Evolutionary conservation across 768 basidiomycete species (phyloP), one percentile per base, ranked within the genome.

Genomic region (Mycena sanguinolenta): DNA sequence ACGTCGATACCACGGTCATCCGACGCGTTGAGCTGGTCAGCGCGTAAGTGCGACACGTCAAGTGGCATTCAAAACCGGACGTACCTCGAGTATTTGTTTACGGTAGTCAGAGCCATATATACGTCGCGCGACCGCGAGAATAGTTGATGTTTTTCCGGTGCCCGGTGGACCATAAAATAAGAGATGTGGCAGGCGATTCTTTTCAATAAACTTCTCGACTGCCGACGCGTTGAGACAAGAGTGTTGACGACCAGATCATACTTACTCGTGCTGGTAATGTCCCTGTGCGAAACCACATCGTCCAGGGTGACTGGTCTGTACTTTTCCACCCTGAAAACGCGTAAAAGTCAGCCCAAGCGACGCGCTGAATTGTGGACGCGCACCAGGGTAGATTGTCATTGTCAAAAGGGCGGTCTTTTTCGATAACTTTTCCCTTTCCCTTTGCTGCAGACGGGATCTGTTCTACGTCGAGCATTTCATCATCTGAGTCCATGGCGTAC

Each of bases 1-100:
- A 98, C 97, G 70, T 99, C 98, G 70, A 99, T 99, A 36, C 98
- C 98, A 77, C 98, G 91, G 77, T 99, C 98, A 78, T 99, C 98
- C 2, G 96, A 98, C 8, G 98, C 98, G 78, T 99, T 99, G 52
- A 99, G 88, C 96, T 97, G 71, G 23, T 21, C 28, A 28, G 58
- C 52, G 57, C 61, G 42, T 54, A 57, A 19, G 46, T 17, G 46
- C 65, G 42, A 25, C 30, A 60, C 28, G 69, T 52, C 34, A 61
- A 25, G 25, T 12, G 16, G 10, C 49, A 6, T 14, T 13, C 13
- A 58, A 34, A 19, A 58, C 2, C 25, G 6, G 49, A 71, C 85
- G 17, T 70, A 95, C 96, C 86, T 99, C 98, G 3, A 99, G 90
- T 30, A 98, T 97, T 77, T 98, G 96, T 78, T 97, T 98, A 67